Base-by-base conservation (phyloP, 192 early-diverging fungal genomes). In the Mortierella claussenii region DNA sequence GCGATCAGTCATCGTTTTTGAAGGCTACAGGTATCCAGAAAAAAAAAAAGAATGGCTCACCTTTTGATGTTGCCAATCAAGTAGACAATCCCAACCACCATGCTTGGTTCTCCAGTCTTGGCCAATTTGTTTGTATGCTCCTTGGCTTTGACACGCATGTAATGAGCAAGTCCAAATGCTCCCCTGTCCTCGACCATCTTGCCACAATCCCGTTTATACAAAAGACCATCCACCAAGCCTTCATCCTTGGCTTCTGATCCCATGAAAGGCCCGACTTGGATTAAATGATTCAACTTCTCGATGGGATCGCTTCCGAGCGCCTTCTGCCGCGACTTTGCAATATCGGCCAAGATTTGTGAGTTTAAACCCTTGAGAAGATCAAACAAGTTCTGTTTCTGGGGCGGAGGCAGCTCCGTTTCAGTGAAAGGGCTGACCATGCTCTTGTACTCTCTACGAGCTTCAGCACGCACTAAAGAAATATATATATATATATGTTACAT, bases 61-160 rank as follows among this genome's bases (percentile, higher is more conserved):
- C 88, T 60, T 55, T 70, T 80, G 54, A 92, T 90, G 20, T 50
- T 65, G 47, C 89, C 91, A 17, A 74, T 40, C 20, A 92, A 46
- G 62, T 90, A 87, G 0, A 92, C 87, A 8, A 92, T 55, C n/a
- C 86, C 89, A n/a, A 92, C 86, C 11, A 80, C 87, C 32, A 80
- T 56, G 17, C 78, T 79, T 2, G 78, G 68, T 33, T 60, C 65
- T 0, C 57, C 57, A 30, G 61, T 61, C 45, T 70, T 79, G 43
- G 58, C 65, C 1, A 71, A 24, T 18, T 60, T 56, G 46, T 65
- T 45, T 12, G 52, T 69, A 17, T 65, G 61, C 48, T 79, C 78
- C 51, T 60, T 79, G n/a, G 43, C 50, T 10, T 71, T 67, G 43
- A 81, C 71, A 13, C 68, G 64, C 47, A 62, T 68, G 28, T 74